Percentiles rank a stretch among this genome's conserved stretches.
Conservation (phyloP, 345 rosid genomes). For the Lepidium africanum region DNA sequence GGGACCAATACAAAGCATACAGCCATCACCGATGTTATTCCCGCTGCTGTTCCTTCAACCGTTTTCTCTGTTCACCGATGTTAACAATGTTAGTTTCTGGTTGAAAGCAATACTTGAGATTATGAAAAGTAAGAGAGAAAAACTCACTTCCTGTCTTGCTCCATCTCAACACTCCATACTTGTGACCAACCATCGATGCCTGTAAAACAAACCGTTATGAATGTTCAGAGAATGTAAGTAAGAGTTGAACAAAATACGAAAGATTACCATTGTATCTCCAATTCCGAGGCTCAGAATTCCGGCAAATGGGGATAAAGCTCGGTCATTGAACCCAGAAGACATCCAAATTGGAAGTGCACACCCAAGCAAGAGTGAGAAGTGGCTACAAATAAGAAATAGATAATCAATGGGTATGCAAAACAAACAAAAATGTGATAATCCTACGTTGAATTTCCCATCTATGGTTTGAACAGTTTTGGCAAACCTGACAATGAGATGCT, state of each 20-base stretch:
- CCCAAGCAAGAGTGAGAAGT: constrained; percentile 90
- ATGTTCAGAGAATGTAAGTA: neutral
- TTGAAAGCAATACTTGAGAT: neutral
- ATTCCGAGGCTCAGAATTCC: constrained; percentile 98
- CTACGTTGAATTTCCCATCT: neutral
- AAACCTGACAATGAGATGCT: constrained; percentile 84
- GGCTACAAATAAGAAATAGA: constrained; percentile 36
- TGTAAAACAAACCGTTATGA: constrained; percentile 14
- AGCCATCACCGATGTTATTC: constrained; percentile 75
- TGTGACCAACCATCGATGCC: constrained; percentile 98
- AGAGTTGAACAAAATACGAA: neutral
- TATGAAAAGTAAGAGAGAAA: neutral
- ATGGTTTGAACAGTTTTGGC: neutral
- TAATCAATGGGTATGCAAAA: neutral
- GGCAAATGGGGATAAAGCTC: constrained; percentile 90
- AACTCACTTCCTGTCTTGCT: constrained; percentile 83
- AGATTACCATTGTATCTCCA: constrained; percentile 93
- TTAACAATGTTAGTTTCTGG: neutral
- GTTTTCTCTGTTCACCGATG: constrained; percentile 64
- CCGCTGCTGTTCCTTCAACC: constrained; percentile 95
- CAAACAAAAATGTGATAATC: neutral
- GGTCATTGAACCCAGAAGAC: constrained; percentile 89
- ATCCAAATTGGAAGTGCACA: constrained; percentile 98
- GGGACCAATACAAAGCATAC: constrained; percentile 80
- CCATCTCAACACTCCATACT: constrained; percentile 93